phyloP scores from a whole-genome alignment of 1,284 basidiomycete species.

The Rhodotorula mucilaginosa region DNA sequence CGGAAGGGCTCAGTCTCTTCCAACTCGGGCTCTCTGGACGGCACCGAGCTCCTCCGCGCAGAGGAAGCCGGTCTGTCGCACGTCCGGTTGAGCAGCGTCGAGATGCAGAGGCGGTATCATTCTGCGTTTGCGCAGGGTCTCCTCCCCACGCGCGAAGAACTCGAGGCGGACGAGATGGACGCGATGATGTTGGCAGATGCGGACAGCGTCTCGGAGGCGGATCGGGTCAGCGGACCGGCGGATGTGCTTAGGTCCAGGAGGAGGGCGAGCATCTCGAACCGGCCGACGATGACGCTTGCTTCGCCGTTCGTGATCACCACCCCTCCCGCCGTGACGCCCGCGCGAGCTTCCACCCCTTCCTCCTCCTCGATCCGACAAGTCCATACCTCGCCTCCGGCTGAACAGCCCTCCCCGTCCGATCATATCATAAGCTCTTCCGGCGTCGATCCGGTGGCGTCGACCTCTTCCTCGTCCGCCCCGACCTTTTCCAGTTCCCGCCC shows the following conservation, averaged over 20 bases:
- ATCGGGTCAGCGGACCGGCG: background rate
- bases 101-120: constrained; percentile 37
- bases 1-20: constrained; percentile 4
- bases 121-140: constrained; percentile 23
- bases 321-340: background rate
- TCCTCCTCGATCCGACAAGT: background rate
- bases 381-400: constrained; percentile 1
- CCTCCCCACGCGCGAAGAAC: constrained; percentile 14
- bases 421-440: background rate
- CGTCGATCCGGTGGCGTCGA: background rate
- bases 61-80: constrained; percentile 33
- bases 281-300: constrained; percentile 7
- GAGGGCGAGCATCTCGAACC: constrained; percentile 27
- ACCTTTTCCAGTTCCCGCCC: background rate
- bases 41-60: constrained; percentile 19
- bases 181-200: background rate
- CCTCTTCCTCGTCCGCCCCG: background rate
- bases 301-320: constrained; percentile 21
- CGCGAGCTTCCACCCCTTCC: background rate
- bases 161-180: constrained; percentile 35
- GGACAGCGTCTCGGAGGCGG: background rate
- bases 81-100: constrained; percentile 21
- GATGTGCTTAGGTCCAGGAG: constrained; percentile 20
- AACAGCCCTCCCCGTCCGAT: background rate
- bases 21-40: background rate